Evolutionary conservation across 176 grass and related monocot species (phyloP).

Genomic region (Musa itinerans): DNA sequence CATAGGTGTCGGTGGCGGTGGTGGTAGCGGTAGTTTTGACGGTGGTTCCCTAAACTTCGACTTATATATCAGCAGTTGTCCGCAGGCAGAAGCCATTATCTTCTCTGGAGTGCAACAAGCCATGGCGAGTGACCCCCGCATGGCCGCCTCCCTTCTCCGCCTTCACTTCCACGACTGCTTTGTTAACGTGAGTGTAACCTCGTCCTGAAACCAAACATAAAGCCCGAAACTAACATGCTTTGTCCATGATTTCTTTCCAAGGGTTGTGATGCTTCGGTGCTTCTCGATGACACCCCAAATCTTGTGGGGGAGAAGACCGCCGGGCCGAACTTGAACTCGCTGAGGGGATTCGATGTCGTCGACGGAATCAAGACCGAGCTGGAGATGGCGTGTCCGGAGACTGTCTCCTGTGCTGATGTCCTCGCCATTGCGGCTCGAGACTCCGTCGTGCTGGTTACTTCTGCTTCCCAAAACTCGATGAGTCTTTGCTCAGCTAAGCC

Average conservation of each 20-base stretch:
- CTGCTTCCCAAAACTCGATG: background rate
- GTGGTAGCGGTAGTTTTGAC: background rate
- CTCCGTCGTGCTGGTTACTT: slow-evolving; percentile 49
- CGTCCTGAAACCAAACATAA: background rate
- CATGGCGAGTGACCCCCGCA: slow-evolving; percentile 48
- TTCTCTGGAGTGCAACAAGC: slow-evolving; percentile 49
- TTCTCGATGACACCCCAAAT: slow-evolving; percentile 54
- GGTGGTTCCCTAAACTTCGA: slow-evolving; percentile 28
- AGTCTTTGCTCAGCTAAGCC: background rate
- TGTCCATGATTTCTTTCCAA: background rate
- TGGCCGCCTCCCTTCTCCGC: slow-evolving; percentile 84
- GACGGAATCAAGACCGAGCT: slow-evolving; percentile 73
- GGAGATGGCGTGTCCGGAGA: slow-evolving; percentile 54
- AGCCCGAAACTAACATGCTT: background rate
- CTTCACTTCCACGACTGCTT: slow-evolving; percentile 71
- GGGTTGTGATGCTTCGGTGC: slow-evolving; percentile 85
- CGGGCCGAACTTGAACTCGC: slow-evolving; percentile 56
- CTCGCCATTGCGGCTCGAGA: slow-evolving; percentile 83
- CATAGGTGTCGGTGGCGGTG: slow-evolving; percentile 28
- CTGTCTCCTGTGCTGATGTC: slow-evolving; percentile 70
- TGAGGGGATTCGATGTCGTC: slow-evolving; percentile 73
- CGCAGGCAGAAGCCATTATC: slow-evolving; percentile 61
- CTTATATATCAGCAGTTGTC: slow-evolving; percentile 39
- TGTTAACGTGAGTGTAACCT: slow-evolving; percentile 24
- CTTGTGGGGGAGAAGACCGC: slow-evolving; percentile 75